Conservation (phyloP, 257 asterid genomes). For the Solanum clarkiae region DNA sequence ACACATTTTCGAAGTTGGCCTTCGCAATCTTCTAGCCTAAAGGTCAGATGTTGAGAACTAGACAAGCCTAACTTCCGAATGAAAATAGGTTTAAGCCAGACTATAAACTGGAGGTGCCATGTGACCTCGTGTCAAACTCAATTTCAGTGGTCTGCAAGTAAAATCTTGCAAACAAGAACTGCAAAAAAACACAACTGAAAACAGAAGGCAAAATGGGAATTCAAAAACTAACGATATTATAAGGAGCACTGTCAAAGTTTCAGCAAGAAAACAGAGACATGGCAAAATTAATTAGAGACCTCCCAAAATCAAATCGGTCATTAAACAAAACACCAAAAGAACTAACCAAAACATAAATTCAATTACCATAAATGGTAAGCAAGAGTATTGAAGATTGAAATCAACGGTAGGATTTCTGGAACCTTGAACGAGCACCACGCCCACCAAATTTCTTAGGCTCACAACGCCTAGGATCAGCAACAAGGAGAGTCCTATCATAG, state of each 20-base stretch:
- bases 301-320: not conserved
- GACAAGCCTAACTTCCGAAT: not conserved
- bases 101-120: too few species aligned
- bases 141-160: not conserved
- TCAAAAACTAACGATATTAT: not conserved
- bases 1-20: not conserved
- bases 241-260: not conserved
- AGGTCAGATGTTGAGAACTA: not conserved
- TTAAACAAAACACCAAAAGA: not conserved
- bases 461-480: not conserved
- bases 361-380: not conserved
- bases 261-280: not conserved
- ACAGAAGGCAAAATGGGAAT: not conserved
- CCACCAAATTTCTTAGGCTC: not conserved
- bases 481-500: not conserved
- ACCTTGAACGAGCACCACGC: not conserved
- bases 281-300: not conserved
- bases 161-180: not conserved
- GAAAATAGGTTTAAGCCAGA: not conserved
- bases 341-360: not conserved
- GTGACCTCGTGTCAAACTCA: too few species aligned
- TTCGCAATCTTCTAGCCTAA: not conserved
- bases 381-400: not conserved
- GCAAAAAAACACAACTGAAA: not conserved
- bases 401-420: not conserved